phyloP scores from a whole-genome alignment of 2,329 filamentous ascomycete genomes.

The Pseudogymnoascus sp. region DNA sequence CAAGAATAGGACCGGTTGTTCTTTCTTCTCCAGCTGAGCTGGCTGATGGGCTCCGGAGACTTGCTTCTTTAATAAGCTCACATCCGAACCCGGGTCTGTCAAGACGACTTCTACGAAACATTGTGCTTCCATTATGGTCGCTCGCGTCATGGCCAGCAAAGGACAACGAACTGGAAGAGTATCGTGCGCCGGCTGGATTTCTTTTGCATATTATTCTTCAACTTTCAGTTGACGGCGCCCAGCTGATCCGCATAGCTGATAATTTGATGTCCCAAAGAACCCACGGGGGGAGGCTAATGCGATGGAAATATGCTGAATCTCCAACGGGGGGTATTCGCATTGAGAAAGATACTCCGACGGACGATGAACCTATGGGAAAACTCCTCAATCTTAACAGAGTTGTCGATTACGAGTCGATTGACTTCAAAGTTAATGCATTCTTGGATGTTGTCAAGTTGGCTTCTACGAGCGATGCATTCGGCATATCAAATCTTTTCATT shows the following conservation, averaged over 20 bases:
- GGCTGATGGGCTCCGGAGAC: constrained; percentile 41
- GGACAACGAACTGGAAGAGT: constrained; percentile 29
- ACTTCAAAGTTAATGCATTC: constrained; percentile 38
- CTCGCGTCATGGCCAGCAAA: constrained; percentile 43
- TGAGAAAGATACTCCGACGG: constrained; percentile 20
- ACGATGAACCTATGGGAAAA: constrained; percentile 10
- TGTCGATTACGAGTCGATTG: constrained; percentile 33
- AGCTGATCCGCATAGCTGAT: constrained; percentile 40
- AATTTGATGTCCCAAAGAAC: constrained; percentile 50
- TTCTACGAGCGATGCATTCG: constrained; percentile 29
- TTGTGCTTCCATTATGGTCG: constrained; percentile 55
- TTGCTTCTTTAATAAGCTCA: constrained; percentile 48
- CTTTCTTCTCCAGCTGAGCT: constrained; percentile 42
- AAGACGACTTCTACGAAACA: constrained; percentile 48
- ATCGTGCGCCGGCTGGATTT: constrained; percentile 37
- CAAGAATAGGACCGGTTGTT: constrained; percentile 35
- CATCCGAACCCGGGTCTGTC: constrained; percentile 60
- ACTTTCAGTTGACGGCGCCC: constrained; percentile 43
- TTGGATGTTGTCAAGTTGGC: constrained; percentile 37
- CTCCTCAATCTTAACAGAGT: neutral
- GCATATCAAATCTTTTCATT: constrained; percentile 53
- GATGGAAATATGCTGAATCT: constrained; percentile 46
- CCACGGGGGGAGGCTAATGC: constrained; percentile 19
- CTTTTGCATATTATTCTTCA: constrained; percentile 50
- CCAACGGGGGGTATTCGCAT: constrained; percentile 44